Base-by-base conservation (phyloP, 75 land plant species). In the Pinus tabuliformis region DNA sequence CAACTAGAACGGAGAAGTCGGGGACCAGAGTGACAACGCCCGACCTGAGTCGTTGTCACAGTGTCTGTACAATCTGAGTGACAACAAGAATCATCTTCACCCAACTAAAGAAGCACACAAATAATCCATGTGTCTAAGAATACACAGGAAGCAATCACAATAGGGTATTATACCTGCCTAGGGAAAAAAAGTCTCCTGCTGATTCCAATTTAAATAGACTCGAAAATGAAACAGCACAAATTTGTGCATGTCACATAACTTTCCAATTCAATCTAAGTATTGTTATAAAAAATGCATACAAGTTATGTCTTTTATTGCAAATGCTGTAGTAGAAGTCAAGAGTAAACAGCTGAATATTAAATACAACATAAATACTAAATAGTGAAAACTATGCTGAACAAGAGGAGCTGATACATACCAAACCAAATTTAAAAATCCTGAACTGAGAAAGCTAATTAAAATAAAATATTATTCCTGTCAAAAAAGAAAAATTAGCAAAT, bases 401-500 rank as follows among this genome's bases (percentile, higher is more conserved):
- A 64, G 20, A 64, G 6, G 7, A 37, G 39, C 39, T 64, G 42
- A 64, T 16, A 64, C 68, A 64, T 36, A 17, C 20, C 36, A 36
- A 24, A 64, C 1, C 0, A 30, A 0, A 20, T 64, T 36, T 6
- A 33, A 36, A 64, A 30, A 33, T 17, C 68, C 42, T 30, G 20
- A 33, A 64, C 68, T 64, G 68, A 64, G 42, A 64, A 64, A 24
- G 42, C 20, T 30, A 16, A 73, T 28, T 14, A 58, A 56, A 73
- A 49, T 49, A 42, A 57, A 59, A 73, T 73, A 14, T 3, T 7
- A 75, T 20, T 54, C 52, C 72, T 66, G 9, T 28, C 77, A 58
- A 56, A 70, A 76, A 58, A 59, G 39, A 61, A 37, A 77, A 57
- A 66, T 57, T 52, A 58, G 13, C 39, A 61, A 36, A 15, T 62